Conservation (phyloP, 768 basidiomycete species). For the Xerocomellus dryophilus region DNA sequence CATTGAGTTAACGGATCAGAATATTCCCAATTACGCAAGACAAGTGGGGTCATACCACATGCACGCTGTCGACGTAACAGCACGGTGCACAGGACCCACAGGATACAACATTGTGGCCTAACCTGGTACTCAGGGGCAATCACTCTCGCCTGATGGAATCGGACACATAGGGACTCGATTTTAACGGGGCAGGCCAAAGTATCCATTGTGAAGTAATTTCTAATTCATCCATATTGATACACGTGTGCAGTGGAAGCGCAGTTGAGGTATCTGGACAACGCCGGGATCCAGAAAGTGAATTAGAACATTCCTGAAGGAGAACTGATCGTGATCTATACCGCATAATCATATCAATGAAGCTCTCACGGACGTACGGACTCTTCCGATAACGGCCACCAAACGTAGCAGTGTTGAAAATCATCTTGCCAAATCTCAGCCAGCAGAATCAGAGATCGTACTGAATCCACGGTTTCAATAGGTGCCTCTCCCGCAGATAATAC, state of each 20-base stretch:
- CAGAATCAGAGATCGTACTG: slow-evolving; percentile 22
- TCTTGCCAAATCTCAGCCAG: slow-evolving; percentile 20
- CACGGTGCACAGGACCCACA: slow-evolving; percentile 6
- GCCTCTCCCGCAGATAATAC: background rate
- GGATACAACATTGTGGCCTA: slow-evolving; percentile 3
- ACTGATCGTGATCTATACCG: slow-evolving; percentile 24
- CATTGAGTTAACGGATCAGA: slow-evolving; percentile 15
- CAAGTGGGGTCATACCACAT: slow-evolving; percentile 8
- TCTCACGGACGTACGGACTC: slow-evolving; percentile 28
- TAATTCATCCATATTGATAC: slow-evolving; percentile 19
- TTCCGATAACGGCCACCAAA: slow-evolving; percentile 20
- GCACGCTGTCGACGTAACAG: slow-evolving; percentile 30
- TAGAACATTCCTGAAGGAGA: slow-evolving; percentile 17
- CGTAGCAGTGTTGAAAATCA: slow-evolving; percentile 20
- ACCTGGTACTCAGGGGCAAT: slow-evolving; percentile 18
- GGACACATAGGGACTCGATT: slow-evolving; percentile 15
- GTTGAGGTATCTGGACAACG: slow-evolving; percentile 18
- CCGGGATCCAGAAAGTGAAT: slow-evolving; percentile 22
- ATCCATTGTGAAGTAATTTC: slow-evolving; percentile 7
- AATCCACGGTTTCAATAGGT: slow-evolving; percentile 16
- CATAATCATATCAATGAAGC: slow-evolving; percentile 21
- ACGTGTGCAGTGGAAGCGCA: slow-evolving; percentile 21
- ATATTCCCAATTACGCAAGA: slow-evolving; percentile 20
- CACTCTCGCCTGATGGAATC: slow-evolving; percentile 13
- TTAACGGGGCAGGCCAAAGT: slow-evolving; percentile 6